Evolutionary conservation across 805 yeast species (phyloP), one percentile per base, ranked within the genome.

Genomic region (Kuraishia molischiana): DNA sequence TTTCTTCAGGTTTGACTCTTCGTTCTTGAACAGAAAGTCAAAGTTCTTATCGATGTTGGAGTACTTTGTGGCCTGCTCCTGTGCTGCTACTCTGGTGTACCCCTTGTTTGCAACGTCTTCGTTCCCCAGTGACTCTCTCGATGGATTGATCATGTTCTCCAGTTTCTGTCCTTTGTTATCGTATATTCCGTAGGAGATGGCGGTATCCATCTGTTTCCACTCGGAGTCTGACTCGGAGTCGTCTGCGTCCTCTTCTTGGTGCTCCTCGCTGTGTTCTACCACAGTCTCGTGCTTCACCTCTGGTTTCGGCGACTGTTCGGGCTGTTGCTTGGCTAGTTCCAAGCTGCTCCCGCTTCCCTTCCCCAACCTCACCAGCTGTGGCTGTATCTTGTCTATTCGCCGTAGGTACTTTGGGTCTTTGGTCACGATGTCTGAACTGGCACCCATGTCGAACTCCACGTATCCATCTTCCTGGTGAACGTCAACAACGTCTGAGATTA

Each of bases 181-280:
- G 53, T 85, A 90, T 31, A 85, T 71, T 43, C 85, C 85, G 40
- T 74, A 68, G 35, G 79, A 75, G 3, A 95, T 77, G 21, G 85
- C 79, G 0, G 90, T 78, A 32, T 83, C 81, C 85, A 92, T 87
- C 14, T 83, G 76, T 51, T 82, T 79, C 98, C 98, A 92, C 21
- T 69, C 79, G 11, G 66, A 72, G 26, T 68, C 73, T 6, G 21
- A 15, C 6, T 19, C 35, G 11, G 13, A 6, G 14, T 63, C 70
- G 14, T 8, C 8, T 22, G 10, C 26, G 11, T 11, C 11, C 11
- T 22, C 10, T 22, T 8, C 26, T 22, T 8, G 11, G 8, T 22
- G 10, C 26, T 8, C 11, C 26, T 22, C 26, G n/a, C n/a, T n/a
- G n/a, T n/a, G n/a, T n/a, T n/a, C n/a, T n/a, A n/a, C n/a, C n/a